Conservation (phyloP, 1,284 basidiomycete species). For the Inonotus hispidus region DNA sequence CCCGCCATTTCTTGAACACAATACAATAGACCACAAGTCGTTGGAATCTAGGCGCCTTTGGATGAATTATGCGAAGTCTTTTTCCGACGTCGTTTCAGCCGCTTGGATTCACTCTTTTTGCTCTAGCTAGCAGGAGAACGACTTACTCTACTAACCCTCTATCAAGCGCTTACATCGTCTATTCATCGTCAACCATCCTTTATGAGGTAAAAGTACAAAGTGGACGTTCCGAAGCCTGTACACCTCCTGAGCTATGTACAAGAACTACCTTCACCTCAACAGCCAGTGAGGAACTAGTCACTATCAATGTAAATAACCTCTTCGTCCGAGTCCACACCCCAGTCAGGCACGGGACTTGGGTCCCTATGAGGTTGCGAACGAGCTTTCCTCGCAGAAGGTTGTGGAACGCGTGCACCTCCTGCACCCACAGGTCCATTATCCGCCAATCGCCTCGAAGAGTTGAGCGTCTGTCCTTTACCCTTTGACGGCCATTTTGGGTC, state of each 20-base stretch:
- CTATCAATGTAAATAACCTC: constrained; percentile 72
- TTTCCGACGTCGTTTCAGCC: too few species aligned
- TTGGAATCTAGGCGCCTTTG: too few species aligned
- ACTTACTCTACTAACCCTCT: too few species aligned
- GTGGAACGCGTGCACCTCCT: constrained; percentile 47
- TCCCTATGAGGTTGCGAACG: constrained; percentile 29
- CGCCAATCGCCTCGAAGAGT: constrained; percentile 32
- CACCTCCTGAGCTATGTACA: neutral
- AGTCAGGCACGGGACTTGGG: constrained; percentile 68
- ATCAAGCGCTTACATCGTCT: too few species aligned
- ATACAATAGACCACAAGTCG: too few species aligned
- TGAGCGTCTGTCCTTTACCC: constrained; percentile 57
- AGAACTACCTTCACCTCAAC: neutral
- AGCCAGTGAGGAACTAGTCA: constrained; percentile 33
- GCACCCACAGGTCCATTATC: constrained; percentile 38
- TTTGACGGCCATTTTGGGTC: constrained; percentile 30
- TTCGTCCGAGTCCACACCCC: constrained; percentile 68
- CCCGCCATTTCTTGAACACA: too few species aligned
- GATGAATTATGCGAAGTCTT: too few species aligned
- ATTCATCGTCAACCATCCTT: too few species aligned
- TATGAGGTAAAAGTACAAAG: too few species aligned
- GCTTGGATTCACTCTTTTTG: too few species aligned
- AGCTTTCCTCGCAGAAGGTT: constrained; percentile 30
- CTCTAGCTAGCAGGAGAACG: too few species aligned
- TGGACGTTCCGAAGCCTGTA: neutral